Percentiles rank a stretch among this genome's conserved stretches.
Conservation (phyloP, 1,284 basidiomycete species). For the Lentinula novae-zelandiae region DNA sequence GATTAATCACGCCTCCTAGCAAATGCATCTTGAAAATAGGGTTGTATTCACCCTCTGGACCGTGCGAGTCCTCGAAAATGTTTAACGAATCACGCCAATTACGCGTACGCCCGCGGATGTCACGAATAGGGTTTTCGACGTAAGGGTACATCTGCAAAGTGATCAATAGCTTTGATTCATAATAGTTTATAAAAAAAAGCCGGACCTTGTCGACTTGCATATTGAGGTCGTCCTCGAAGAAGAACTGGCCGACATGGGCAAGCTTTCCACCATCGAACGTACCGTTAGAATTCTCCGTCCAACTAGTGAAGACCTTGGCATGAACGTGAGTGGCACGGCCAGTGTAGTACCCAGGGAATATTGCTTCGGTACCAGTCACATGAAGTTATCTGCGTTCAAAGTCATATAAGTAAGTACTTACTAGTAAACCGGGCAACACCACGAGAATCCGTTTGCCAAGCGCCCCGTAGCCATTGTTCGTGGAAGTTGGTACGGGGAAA, state of each 20-base stretch:
- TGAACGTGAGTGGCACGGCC: conserved; percentile 53
- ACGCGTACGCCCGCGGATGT: conserved; percentile 41
- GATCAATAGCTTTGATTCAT: not conserved
- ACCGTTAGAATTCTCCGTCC: conserved; percentile 35
- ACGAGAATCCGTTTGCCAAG: conserved; percentile 62
- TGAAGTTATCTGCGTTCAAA: not conserved
- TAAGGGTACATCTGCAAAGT: conserved; percentile 41
- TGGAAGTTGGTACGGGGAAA: conserved; percentile 37
- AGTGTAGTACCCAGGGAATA: conserved; percentile 67
- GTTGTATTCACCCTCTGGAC: conserved; percentile 43
- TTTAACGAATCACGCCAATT: conserved; percentile 48
- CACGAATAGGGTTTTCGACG: conserved; percentile 39
- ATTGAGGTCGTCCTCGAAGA: conserved; percentile 61
- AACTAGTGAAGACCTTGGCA: conserved; percentile 44
- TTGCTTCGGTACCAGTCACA: conserved; percentile 29
- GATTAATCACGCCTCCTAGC: conserved; percentile 43
- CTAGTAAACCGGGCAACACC: conserved; percentile 65
- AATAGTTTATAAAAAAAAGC: not conserved
- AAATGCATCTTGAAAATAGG: conserved; percentile 47
- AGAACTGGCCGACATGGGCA: conserved; percentile 60
- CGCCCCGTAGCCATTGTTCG: conserved; percentile 60
- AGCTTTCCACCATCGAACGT: conserved; percentile 35
- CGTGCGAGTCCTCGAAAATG: conserved; percentile 44
- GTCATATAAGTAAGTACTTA: conserved; percentile 25
- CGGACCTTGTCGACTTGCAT: conserved; percentile 39